Conservation (phyloP, 202 grass and related monocot species). For the Eragrostis tef region DNA sequence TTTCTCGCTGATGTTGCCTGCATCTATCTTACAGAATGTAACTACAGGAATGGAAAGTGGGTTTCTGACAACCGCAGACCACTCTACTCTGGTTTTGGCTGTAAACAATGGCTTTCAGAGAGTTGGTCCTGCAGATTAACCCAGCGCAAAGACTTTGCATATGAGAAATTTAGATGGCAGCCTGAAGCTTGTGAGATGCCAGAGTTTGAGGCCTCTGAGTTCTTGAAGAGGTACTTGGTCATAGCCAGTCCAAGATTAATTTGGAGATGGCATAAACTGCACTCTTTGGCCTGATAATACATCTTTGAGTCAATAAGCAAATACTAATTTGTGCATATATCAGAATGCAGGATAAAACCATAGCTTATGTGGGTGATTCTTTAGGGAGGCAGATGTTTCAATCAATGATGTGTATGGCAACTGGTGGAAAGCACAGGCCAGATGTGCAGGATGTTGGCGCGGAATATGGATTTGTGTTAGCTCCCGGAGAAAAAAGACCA, state of each 20-base stretch:
- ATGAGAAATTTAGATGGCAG: conserved; percentile 88
- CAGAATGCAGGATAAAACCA: conserved; percentile 94
- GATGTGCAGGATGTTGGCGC: conserved; percentile 72
- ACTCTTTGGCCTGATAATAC: conserved; percentile 17
- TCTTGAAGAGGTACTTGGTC: conserved; percentile 69
- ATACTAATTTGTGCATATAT: conserved; percentile 57
- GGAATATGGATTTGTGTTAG: conserved; percentile 61
- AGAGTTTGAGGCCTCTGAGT: conserved; percentile 65
- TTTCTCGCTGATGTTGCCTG: conserved; percentile 41
- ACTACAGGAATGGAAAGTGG: conserved; percentile 86
- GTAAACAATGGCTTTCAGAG: conserved; percentile 85
- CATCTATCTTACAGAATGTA: conserved; percentile 63
- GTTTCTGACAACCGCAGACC: conserved; percentile 64
- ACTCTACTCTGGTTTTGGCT: conserved; percentile 83
- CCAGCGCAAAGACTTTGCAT: conserved; percentile 73
- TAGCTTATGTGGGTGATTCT: conserved; percentile 91
- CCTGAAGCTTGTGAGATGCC: conserved; percentile 75
- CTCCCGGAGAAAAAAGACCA: conserved; percentile 63
- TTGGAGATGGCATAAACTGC: conserved; percentile 35
- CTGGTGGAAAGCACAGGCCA: conserved; percentile 52
- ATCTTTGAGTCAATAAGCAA: conserved; percentile 22
- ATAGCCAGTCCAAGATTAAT: conserved; percentile 45
- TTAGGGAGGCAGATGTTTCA: conserved; percentile 93
- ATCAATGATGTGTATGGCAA: conserved; percentile 92
- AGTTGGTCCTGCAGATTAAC: conserved; percentile 90